phyloP scores from a whole-genome alignment of 1,139 yeast species.

The Debaryomycetaceae sp. region DNA sequence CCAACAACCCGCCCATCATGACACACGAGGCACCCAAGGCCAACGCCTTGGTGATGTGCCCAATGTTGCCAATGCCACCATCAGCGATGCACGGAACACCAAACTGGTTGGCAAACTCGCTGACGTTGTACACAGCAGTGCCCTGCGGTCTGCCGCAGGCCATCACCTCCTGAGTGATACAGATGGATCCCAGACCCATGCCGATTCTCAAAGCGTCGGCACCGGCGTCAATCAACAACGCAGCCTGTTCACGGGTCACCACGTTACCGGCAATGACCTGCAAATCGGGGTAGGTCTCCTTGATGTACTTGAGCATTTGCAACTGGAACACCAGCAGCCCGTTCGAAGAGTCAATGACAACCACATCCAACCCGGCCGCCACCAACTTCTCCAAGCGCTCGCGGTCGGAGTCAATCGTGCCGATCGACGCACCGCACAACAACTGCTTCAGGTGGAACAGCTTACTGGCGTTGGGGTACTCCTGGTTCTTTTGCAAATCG shows the following conservation, averaged over 20 bases:
- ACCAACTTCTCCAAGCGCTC: constrained; percentile 80
- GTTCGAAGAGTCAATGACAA: constrained; percentile 91
- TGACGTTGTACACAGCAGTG: constrained; percentile 85
- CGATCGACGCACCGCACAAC: constrained; percentile 98
- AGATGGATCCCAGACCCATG: constrained; percentile 99
- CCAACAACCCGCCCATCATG: constrained; percentile 99
- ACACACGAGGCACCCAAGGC: constrained; percentile 96
- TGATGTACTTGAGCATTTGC: constrained; percentile 90
- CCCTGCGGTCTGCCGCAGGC: constrained; percentile 99
- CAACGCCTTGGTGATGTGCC: constrained; percentile 95
- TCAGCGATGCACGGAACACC: constrained; percentile 98
- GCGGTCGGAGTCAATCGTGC: constrained; percentile 87
- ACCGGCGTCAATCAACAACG: constrained; percentile 90
- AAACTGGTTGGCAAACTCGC: constrained; percentile 82
- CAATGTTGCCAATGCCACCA: constrained; percentile 99
- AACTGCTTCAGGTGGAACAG: constrained; percentile 90
- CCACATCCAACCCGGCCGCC: constrained; percentile 97
- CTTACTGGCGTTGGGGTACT: constrained; percentile 92
- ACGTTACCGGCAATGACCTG: constrained; percentile 97
- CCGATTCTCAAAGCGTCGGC: constrained; percentile 98
- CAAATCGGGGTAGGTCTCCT: constrained; percentile 70
- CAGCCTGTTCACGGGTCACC: constrained; percentile 98
- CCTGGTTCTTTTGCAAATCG: constrained; percentile 93
- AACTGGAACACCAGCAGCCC: constrained; percentile 96
- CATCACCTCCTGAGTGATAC: constrained; percentile 99